Evolutionary conservation across 345 rosid species (phyloP).

Genomic region (Salix brachista): DNA sequence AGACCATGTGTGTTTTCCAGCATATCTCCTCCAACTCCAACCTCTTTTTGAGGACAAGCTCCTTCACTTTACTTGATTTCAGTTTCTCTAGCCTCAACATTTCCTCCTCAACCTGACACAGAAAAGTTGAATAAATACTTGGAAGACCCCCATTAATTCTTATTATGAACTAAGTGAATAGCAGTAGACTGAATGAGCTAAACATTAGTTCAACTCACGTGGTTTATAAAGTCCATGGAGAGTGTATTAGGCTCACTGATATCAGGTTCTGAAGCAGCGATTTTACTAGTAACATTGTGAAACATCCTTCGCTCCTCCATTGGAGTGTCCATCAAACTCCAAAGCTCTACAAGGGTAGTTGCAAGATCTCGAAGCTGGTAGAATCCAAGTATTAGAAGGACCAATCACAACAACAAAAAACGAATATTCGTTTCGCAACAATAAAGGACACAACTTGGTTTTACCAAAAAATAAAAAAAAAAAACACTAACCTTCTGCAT

Average conservation of each 20-base stretch:
- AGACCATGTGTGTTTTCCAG: slow-evolving; percentile 57
- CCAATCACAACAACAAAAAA: background rate
- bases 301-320: slow-evolving; percentile 53
- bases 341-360: slow-evolving; percentile 53
- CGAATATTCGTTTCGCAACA: background rate
- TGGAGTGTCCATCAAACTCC: slow-evolving; percentile 69
- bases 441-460: background rate
- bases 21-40: slow-evolving; percentile 66
- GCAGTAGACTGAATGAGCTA: background rate
- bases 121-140: background rate
- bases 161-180: background rate
- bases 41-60: slow-evolving; percentile 60
- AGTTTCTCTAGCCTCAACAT: slow-evolving; percentile 52
- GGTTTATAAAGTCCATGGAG: slow-evolving; percentile 44
- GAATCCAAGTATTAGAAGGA: background rate
- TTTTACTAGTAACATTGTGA: slow-evolving; percentile 45
- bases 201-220: slow-evolving; percentile 35
- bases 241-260: slow-evolving; percentile 51
- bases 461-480: background rate
- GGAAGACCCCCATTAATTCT: background rate
- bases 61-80: slow-evolving; percentile 61
- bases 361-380: slow-evolving; percentile 47
- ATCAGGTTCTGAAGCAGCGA: slow-evolving; percentile 52
- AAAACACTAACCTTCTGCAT: slow-evolving; percentile 62
- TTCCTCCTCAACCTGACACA: slow-evolving; percentile 59